Evolutionary conservation across 768 basidiomycete species (phyloP).

Genomic region (Lactarius deliciosus): DNA sequence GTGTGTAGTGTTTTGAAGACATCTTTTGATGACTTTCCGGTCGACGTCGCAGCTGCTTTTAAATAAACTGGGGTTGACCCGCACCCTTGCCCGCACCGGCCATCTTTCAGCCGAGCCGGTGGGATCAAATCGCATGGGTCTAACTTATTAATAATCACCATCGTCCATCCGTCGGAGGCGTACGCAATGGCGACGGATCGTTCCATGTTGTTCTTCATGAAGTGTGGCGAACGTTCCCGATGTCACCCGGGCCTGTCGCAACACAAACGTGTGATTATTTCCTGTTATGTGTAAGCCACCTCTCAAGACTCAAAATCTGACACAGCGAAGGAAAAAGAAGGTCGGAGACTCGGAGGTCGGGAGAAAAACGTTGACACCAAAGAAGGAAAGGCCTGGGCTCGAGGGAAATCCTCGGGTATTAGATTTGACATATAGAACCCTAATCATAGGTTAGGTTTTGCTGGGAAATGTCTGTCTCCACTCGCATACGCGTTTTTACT

Average conservation of each 20-base stretch:
- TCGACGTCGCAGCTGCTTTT: background rate
- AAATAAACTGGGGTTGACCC: background rate
- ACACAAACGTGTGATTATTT: background rate
- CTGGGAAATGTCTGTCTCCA: constrained; percentile 5
- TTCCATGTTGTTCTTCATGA: background rate
- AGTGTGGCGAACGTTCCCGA: background rate
- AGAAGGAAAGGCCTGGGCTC: no score
- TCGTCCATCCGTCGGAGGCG: background rate
- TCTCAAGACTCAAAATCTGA: no score
- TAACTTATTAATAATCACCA: background rate
- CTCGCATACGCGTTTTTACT: constrained; percentile 49
- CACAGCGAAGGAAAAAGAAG: no score
- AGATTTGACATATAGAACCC: background rate
- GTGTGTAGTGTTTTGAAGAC: constrained; percentile 45
- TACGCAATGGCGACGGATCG: background rate
- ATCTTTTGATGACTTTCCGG: constrained; percentile 4
- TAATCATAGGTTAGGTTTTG: constrained; percentile 4
- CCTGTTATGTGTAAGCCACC: no score
- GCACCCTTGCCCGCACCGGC: background rate
- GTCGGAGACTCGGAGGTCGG: no score
- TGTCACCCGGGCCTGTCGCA: background rate
- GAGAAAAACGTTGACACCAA: no score
- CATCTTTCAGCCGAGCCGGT: background rate
- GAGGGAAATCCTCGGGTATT: no score
- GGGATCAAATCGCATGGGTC: background rate